A percentile compares a stretch with the other conserved stretches of the same genome.
Evolutionary conservation across 768 basidiomycete species (phyloP).

Genomic region (Mycena belliarum): DNA sequence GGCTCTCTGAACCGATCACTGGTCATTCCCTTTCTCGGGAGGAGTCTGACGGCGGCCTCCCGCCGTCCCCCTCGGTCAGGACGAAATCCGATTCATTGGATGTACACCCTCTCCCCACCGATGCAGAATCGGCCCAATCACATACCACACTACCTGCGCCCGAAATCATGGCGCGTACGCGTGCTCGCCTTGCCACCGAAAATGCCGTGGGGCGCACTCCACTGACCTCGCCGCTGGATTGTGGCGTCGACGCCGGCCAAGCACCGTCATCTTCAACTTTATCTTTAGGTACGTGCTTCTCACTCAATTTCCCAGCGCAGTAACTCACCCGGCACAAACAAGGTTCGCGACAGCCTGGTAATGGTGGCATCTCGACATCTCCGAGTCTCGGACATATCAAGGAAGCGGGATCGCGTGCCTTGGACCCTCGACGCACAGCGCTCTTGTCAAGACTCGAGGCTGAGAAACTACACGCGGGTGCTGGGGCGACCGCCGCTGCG

Average conservation of each 20-base stretch:
- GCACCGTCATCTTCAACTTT: background rate
- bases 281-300: slow-evolving; percentile 13
- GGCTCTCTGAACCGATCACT: slow-evolving; percentile 26
- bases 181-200: slow-evolving; percentile 23
- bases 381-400: slow-evolving; percentile 4
- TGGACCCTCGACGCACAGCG: slow-evolving; percentile 31
- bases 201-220: background rate
- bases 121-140: background rate
- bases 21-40: background rate
- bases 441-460: slow-evolving; percentile 45
- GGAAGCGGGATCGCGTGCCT: background rate
- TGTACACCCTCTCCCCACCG: background rate
- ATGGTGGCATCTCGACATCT: slow-evolving; percentile 16
- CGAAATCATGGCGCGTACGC: slow-evolving; percentile 33
- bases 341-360: slow-evolving; percentile 17
- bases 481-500: background rate
- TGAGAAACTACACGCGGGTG: slow-evolving; percentile 37
- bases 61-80: background rate
- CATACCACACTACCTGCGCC: slow-evolving; percentile 13
- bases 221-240: background rate
- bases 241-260: background rate
- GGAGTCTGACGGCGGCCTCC: background rate
- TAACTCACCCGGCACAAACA: slow-evolving; percentile 5
- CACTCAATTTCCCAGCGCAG: background rate
- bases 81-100: too few relatives aligned